These are phyloP conservation scores for Crithidia expoeki DNA, from an alignment of 208 protist genomes.

Conservation along the genomic window DNA sequence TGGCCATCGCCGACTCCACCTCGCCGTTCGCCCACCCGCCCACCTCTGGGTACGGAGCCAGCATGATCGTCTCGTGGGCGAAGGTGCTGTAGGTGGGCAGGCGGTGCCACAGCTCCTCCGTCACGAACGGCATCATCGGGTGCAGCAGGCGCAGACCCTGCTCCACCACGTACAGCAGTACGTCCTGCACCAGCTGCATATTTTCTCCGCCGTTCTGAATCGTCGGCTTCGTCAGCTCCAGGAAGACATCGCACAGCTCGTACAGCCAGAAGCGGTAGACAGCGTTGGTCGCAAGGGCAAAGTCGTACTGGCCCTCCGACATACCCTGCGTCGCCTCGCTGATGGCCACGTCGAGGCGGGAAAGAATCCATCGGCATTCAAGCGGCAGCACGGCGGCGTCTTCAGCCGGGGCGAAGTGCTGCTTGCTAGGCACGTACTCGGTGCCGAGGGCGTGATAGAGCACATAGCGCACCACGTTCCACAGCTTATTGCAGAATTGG, in stretches of 20 bases:
- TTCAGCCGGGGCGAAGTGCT: conserved; percentile 40
- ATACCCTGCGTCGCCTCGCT: conserved; percentile 70
- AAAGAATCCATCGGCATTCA: conserved; percentile 98
- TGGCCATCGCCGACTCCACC: conserved; percentile 83
- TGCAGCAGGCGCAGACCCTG: conserved; percentile 96
- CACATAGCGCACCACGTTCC: conserved; percentile 97
- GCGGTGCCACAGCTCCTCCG: conserved; percentile 99
- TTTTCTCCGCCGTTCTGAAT: conserved; percentile 78
- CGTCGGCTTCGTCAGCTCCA: conserved; percentile 94
- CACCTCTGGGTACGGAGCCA: conserved; percentile 79
- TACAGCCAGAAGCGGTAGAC: conserved; percentile 98
- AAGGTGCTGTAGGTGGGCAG: conserved; percentile 88
- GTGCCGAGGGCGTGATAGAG: conserved; percentile 89
- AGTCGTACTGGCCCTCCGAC: conserved; percentile 89
- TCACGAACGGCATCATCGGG: conserved; percentile 99
- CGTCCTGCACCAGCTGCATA: conserved; percentile 89
- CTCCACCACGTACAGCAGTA: conserved; percentile 94
- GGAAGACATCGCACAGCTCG: conserved; percentile 98
- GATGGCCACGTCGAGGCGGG: conserved; percentile 86
- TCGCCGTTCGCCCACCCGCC: conserved; percentile 63
- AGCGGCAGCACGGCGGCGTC: conserved; percentile 67
- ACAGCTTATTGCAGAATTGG: conserved; percentile 99
- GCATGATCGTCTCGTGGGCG: conserved; percentile 85
- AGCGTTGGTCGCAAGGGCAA: conserved; percentile 89
- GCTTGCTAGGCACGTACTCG: conserved; percentile 73